Base-by-base conservation (phyloP, 768 basidiomycete species). In the Lactarius hatsudake region DNA sequence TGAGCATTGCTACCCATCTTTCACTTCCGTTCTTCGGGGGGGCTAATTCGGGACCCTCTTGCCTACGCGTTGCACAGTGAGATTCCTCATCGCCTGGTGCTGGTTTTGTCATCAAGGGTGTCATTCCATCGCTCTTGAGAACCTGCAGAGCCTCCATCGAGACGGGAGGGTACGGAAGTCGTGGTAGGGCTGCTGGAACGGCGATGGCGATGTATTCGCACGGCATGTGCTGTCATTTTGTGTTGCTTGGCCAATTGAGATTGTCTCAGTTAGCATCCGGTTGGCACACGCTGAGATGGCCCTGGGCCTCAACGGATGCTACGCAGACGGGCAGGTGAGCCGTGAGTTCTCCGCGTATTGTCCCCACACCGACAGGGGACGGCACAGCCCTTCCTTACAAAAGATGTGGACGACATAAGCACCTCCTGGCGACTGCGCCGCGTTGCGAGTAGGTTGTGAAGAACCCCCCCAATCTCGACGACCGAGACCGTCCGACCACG, bases 361-460 rank as follows among this genome's bases (percentile, higher is more conserved):
- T 42, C 1, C 32, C 13, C 1, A 13, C 23, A 36, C 55, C 56
- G 9, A 67, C 12, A n/a, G 18, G 18, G 13, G 3, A 57, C 18
- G 13, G 15, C 3, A 57, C 23, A 68, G 69, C 67, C 59, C 20
- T 61, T 61, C 62, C 43, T 68, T 23, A 63, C 69, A 28, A 68
- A 59, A 34, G 66, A 68, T 30, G 60, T 63, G 7, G 48, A 58
- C 51, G 59, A 57, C 48, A 56, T 54, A 32, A 70, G 66, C 62
- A 68, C 69, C 28, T 61, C 57, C 59, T 70, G 69, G 69, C 62
- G 63, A 38, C 45, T 68, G 54, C 62, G 9, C 63, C 63, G 32
- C 65, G 61, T 10, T 61, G 69, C 38, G 69, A 70, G 51, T 69
- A 69, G 42, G 55, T 70, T 32, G 63, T 66, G 53, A 66, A 67